Percentiles rank a stretch among this genome's conserved stretches.
Evolutionary conservation across 257 asterid species (phyloP).

Genomic region (Dorcoceras hygrometricum): DNA sequence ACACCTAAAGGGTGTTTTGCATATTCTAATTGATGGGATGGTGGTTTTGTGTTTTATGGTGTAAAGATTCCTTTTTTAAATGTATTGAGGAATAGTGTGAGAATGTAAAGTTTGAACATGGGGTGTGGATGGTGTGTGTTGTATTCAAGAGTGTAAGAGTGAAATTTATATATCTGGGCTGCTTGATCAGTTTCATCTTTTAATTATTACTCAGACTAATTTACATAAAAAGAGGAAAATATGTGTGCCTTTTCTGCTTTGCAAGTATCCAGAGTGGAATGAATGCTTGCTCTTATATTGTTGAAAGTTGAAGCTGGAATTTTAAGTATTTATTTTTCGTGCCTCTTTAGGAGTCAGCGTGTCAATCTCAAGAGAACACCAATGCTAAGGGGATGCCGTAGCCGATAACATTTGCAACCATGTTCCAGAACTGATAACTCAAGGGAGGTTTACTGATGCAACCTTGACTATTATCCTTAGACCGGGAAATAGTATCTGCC

Average conservation of each 20-base stretch:
- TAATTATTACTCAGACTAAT: neutral
- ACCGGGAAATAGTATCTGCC: slow-evolving; percentile 75
- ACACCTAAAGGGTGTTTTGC: neutral
- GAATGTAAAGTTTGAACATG: slow-evolving; percentile 12
- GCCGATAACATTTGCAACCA: slow-evolving; percentile 57
- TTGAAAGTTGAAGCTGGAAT: neutral
- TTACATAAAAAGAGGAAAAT: neutral
- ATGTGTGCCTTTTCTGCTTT: neutral
- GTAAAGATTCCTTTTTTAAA: slow-evolving; percentile 26
- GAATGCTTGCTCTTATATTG: neutral
- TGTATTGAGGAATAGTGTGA: neutral
- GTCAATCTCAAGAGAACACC: too few species aligned
- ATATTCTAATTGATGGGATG: slow-evolving; percentile 6
- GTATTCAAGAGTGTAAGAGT: slow-evolving; percentile 23
- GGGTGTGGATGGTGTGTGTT: slow-evolving; percentile 1
- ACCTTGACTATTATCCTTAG: slow-evolving; percentile 23
- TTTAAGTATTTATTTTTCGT: neutral
- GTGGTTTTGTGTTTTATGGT: slow-evolving; percentile 17
- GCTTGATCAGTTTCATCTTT: slow-evolving; percentile 19
- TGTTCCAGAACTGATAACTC: slow-evolving; percentile 74
- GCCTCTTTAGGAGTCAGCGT: too few species aligned
- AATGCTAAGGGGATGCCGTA: slow-evolving; percentile 48
- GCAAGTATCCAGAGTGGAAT: neutral
- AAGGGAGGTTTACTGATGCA: slow-evolving; percentile 63
- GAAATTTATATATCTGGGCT: slow-evolving; percentile 16